phyloP scores from a whole-genome alignment of 2,329 filamentous ascomycete genomes.

The Anthostomella pinea region DNA sequence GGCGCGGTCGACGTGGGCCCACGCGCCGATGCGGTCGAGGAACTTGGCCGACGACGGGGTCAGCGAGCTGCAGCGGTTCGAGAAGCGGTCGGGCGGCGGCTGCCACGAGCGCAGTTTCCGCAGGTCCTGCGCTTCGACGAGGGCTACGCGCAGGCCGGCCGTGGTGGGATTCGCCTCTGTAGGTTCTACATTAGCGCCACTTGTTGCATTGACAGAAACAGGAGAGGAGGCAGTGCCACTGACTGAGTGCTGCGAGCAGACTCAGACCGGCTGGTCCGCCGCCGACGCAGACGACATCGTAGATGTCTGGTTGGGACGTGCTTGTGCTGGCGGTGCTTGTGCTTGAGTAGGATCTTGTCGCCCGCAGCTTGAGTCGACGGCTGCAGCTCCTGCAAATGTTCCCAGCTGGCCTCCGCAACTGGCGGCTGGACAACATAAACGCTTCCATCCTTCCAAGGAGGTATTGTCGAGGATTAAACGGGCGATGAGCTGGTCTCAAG shows the following conservation, averaged over 20 bases:
- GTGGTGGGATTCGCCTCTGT: conserved; percentile 75
- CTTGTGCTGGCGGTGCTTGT: no score
- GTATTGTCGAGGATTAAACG: background rate
- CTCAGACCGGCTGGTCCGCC: conserved; percentile 88
- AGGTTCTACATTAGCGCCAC: conserved; percentile 6
- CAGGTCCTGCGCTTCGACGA: conserved; percentile 88
- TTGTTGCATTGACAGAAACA: background rate
- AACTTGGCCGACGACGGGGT: conserved; percentile 86
- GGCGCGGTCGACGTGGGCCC: conserved; percentile 68
- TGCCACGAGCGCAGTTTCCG: conserved; percentile 64
- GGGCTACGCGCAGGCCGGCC: conserved; percentile 74
- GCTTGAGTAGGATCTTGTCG: conserved; percentile 41
- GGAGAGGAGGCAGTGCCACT: conserved; percentile 23
- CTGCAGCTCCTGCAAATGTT: conserved; percentile 47
- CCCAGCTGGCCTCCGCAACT: conserved; percentile 18
- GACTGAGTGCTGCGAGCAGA: conserved; percentile 73
- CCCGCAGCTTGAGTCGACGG: conserved; percentile 35
- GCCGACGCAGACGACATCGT: conserved; percentile 89
- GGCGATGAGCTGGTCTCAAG: background rate
- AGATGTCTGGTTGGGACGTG: conserved; percentile 63
- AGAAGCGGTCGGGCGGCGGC: conserved; percentile 68
- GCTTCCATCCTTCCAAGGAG: conserved; percentile 22
- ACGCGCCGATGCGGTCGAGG: conserved; percentile 79
- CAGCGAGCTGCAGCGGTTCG: conserved; percentile 92
- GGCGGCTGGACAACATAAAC: conserved; percentile 18